phyloP scores from a whole-genome alignment of 2,329 filamentous ascomycete genomes.

The Penicillium palitans region DNA sequence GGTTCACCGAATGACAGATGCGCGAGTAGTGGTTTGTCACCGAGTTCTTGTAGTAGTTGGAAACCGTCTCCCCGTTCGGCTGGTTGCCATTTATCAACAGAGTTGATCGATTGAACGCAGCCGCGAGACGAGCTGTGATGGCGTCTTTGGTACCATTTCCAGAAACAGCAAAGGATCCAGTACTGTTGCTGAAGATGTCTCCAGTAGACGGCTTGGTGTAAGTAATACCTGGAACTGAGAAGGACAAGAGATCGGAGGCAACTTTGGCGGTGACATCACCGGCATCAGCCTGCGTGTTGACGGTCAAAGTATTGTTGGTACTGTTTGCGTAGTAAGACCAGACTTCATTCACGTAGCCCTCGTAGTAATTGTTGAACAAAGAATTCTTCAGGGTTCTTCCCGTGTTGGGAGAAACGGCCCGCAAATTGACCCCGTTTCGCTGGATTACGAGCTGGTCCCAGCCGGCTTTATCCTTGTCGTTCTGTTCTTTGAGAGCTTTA shows the following conservation, averaged over 20 bases:
- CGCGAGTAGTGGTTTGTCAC: constrained; percentile 68
- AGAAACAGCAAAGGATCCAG: constrained; percentile 56
- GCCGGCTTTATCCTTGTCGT: constrained; percentile 54
- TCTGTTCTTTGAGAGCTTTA: constrained; percentile 56
- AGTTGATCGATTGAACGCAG: constrained; percentile 73
- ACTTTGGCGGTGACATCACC: constrained; percentile 58
- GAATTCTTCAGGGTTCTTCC: constrained; percentile 43
- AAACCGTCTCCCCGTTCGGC: constrained; percentile 53
- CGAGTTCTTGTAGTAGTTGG: constrained; percentile 54
- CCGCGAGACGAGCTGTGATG: constrained; percentile 71
- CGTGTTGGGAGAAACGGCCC: constrained; percentile 47
- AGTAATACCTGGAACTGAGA: constrained; percentile 46
- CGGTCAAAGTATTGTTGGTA: constrained; percentile 47
- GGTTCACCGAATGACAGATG: constrained; percentile 61
- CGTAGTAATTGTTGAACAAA: constrained; percentile 55
- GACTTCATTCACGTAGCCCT: constrained; percentile 53
- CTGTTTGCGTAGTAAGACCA: constrained; percentile 48
- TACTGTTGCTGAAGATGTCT: constrained; percentile 68
- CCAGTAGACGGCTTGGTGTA: constrained; percentile 60
- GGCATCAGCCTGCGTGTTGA: constrained; percentile 65
- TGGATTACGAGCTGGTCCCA: constrained; percentile 63
- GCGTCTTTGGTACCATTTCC: constrained; percentile 55
- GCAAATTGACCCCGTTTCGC: constrained; percentile 44
- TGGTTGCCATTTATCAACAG: constrained; percentile 56
- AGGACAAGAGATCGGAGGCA: constrained; percentile 41